Conservation (phyloP, 2,329 filamentous ascomycete genomes). For the Colletotrichum neosansevieriae region DNA sequence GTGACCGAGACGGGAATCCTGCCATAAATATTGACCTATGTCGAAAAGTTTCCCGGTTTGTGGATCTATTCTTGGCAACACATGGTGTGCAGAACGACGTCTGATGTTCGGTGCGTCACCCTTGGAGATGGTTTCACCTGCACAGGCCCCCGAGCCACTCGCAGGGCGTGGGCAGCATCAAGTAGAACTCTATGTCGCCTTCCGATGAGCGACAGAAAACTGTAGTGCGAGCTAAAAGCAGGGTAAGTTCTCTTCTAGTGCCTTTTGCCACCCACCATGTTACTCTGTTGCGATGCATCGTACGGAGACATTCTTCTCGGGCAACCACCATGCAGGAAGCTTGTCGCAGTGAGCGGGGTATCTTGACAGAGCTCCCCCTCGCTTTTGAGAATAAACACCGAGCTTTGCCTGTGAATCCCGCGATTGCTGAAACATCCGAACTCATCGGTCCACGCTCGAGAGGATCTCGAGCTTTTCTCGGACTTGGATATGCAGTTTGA, state of each 20-base stretch:
- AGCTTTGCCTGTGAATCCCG: neutral
- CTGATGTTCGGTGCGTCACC: conserved; percentile 5
- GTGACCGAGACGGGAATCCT: no score
- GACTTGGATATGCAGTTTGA: no score
- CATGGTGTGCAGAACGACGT: neutral
- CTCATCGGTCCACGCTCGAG: no score
- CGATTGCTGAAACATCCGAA: no score
- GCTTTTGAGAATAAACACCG: neutral
- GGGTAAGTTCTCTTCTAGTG: no score
- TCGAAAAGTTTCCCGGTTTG: neutral
- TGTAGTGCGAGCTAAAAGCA: no score
- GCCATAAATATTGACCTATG: neutral
- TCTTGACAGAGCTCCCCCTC: neutral
- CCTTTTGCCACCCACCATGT: no score
- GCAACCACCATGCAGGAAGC: neutral
- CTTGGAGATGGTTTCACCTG: neutral
- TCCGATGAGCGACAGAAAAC: neutral
- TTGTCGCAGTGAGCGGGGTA: neutral
- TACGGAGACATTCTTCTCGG: neutral
- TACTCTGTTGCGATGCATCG: no score
- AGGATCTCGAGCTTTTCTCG: no score
- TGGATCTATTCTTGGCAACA: neutral
- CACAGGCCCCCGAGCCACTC: neutral
- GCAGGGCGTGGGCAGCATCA: neutral
- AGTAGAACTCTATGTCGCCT: neutral